Percentiles rank a stretch among this genome's conserved stretches.
phyloP scores from a whole-genome alignment of 352 stramenopile species.

The Globisporangium spiculum region DNA sequence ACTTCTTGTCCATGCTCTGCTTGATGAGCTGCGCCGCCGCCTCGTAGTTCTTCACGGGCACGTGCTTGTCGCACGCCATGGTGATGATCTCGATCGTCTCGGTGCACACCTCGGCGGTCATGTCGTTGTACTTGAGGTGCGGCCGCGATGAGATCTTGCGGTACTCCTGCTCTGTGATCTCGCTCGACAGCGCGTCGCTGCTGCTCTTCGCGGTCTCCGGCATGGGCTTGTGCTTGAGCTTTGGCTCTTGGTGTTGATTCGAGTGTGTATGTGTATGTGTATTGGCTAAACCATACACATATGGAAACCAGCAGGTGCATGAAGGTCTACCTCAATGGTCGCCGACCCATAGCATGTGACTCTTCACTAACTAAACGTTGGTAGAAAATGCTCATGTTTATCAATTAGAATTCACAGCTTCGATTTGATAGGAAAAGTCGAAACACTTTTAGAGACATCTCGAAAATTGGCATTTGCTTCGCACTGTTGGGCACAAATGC shows the following conservation, averaged over 20 bases:
- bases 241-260: neutral
- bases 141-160: conserved; percentile 83
- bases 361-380: no score
- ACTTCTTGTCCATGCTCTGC: conserved; percentile 97
- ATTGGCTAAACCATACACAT: neutral
- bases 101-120: conserved; percentile 93
- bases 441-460: no score
- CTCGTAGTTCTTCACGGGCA: conserved; percentile 94
- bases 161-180: conserved; percentile 76
- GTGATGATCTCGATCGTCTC: conserved; percentile 96
- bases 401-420: no score
- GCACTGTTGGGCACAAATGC: no score
- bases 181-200: conserved; percentile 24
- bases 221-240: conserved; percentile 27
- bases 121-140: conserved; percentile 83
- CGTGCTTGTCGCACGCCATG: conserved; percentile 95
- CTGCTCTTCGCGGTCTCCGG: conserved; percentile 44
- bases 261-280: neutral
- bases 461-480: no score
- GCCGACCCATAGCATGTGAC: neutral
- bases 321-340: neutral
- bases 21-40: conserved; percentile 92
- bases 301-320: no score
- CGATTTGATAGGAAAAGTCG: no score
- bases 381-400: no score